A percentile compares a stretch with the other conserved stretches of the same genome.
phyloP scores from a whole-genome alignment of 2,329 filamentous ascomycete species.

The Mariannaea elegans region DNA sequence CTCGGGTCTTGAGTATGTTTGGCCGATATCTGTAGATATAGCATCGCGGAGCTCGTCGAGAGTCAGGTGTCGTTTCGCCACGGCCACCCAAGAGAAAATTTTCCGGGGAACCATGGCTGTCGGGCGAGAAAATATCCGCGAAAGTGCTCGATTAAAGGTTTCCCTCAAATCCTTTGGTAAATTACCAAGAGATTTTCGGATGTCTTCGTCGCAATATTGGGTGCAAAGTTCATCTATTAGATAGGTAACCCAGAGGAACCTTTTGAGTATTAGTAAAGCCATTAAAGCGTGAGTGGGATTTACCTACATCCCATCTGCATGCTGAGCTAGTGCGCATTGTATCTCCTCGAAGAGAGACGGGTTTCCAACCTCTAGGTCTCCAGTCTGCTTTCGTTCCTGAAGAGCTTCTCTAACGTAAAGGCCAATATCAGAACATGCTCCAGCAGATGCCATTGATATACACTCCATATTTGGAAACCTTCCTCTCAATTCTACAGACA shows the following conservation, averaged over 20 bases:
- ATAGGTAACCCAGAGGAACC: slow-evolving; percentile 52
- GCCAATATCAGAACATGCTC: slow-evolving; percentile 11
- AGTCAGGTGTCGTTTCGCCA: slow-evolving; percentile 43
- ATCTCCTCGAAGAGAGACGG: slow-evolving; percentile 36
- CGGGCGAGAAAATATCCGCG: slow-evolving; percentile 15
- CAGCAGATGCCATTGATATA: slow-evolving; percentile 9
- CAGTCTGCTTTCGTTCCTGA: slow-evolving; percentile 8
- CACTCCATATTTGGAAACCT: slow-evolving; percentile 4
- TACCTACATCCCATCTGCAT: slow-evolving; percentile 49
- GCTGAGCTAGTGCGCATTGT: slow-evolving; percentile 36
- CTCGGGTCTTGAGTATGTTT: slow-evolving; percentile 33
- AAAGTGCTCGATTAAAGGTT: slow-evolving; percentile 22
- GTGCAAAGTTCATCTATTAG: slow-evolving; percentile 47
- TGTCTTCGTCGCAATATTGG: slow-evolving; percentile 36
- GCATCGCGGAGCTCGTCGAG: slow-evolving; percentile 50
- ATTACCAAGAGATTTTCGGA: slow-evolving; percentile 7
- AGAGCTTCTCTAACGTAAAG: slow-evolving; percentile 21
- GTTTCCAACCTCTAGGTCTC: slow-evolving; percentile 30
- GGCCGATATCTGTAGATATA: slow-evolving; percentile 45
- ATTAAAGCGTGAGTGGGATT: not conserved
- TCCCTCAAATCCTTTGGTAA: slow-evolving; percentile 25
- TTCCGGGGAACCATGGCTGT: slow-evolving; percentile 1
- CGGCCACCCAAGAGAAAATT: slow-evolving; percentile 40
- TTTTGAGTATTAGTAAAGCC: slow-evolving; percentile 16
- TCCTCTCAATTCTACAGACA: slow-evolving; percentile 25